phyloP scores from a whole-genome alignment of 495 filamentous ascomycete genomes.

The Thozetella sp. region DNA sequence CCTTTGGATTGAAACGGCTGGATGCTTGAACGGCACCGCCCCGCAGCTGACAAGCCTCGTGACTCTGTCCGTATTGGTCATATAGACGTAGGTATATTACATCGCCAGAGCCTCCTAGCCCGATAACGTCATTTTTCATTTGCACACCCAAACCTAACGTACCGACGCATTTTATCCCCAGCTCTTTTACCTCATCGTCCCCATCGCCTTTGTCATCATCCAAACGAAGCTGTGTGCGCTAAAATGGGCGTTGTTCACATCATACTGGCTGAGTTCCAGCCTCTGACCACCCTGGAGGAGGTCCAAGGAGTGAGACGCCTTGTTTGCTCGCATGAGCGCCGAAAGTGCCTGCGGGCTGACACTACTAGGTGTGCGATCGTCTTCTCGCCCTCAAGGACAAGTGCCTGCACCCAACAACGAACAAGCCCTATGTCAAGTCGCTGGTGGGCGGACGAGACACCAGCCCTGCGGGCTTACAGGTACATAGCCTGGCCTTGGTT shows the following conservation, averaged over 20 bases:
- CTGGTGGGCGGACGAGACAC: slow-evolving; percentile 62
- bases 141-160: too few relatives aligned
- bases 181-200: too few relatives aligned
- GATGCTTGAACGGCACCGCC: too few relatives aligned
- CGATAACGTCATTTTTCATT: too few relatives aligned
- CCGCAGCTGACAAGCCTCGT: too few relatives aligned
- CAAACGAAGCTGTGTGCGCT: neutral
- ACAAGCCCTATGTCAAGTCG: slow-evolving; percentile 59
- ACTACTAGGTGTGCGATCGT: slow-evolving; percentile 21
- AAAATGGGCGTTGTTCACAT: slow-evolving; percentile 11
- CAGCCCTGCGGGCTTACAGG: slow-evolving; percentile 62
- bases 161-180: too few relatives aligned
- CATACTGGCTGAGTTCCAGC: slow-evolving; percentile 8
- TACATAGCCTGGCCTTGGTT: slow-evolving; percentile 19
- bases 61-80: too few relatives aligned
- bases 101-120: too few relatives aligned
- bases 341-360: neutral
- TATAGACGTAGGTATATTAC: too few relatives aligned
- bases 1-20: too few relatives aligned
- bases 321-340: neutral
- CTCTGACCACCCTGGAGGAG: slow-evolving; percentile 10
- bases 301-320: slow-evolving; percentile 5
- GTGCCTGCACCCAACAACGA: slow-evolving; percentile 50
- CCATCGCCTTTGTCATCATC: too few relatives aligned
- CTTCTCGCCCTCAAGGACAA: slow-evolving; percentile 33